phyloP scores from a whole-genome alignment of 2,329 filamentous ascomycete genomes.

The Colletotrichum musae region DNA sequence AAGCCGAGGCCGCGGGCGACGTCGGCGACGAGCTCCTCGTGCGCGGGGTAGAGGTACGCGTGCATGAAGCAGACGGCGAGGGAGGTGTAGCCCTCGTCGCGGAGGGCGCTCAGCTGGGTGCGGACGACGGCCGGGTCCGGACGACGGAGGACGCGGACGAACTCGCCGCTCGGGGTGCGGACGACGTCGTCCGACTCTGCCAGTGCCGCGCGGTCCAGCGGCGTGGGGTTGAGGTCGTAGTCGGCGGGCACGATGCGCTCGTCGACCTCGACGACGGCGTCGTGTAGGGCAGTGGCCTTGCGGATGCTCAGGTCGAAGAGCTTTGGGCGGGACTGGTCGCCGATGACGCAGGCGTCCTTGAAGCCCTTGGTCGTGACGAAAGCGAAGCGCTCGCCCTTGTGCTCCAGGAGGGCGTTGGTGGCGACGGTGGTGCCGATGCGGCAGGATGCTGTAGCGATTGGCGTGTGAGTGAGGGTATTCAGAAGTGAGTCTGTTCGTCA shows the following conservation, averaged over 20 bases:
- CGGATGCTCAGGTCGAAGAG: constrained; percentile 80
- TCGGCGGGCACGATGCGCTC: constrained; percentile 81
- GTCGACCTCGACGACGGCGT: constrained; percentile 77
- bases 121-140: constrained; percentile 65
- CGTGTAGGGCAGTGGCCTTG: constrained; percentile 77
- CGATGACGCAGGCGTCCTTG: constrained; percentile 80
- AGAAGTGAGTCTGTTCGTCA: not conserved
- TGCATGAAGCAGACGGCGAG: constrained; percentile 78
- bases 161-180: constrained; percentile 74
- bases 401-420: constrained; percentile 81
- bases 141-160: constrained; percentile 72
- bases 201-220: constrained; percentile 61
- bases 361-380: constrained; percentile 80
- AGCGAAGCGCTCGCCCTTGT: constrained; percentile 80
- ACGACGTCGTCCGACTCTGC: constrained; percentile 64
- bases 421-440: constrained; percentile 84
- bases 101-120: constrained; percentile 71
- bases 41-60: constrained; percentile 74
- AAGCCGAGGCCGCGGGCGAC: constrained; percentile 72
- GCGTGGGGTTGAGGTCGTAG: constrained; percentile 75
- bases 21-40: constrained; percentile 58
- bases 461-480: constrained; percentile 7
- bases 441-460: constrained; percentile 73
- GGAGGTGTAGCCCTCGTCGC: constrained; percentile 68
- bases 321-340: constrained; percentile 79